These are phyloP conservation scores for Candida gorgasii DNA, from an alignment of 805 yeast species.

Conservation along the genomic window DNA sequence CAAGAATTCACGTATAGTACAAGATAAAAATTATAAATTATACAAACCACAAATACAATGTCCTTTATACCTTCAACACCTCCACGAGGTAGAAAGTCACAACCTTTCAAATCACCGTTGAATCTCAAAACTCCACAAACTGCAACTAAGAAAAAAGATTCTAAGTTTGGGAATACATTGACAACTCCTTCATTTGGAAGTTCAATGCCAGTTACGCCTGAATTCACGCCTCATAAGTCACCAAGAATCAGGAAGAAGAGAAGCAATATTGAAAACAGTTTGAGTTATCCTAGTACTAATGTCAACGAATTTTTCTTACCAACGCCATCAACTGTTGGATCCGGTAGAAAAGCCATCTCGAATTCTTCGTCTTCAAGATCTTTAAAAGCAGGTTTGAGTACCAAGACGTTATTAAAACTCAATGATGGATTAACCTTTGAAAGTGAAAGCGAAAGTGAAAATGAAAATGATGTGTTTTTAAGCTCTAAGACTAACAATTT, in stretches of 20 bases:
- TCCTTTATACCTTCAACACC: constrained; percentile 13
- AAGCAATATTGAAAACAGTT: constrained; percentile 10
- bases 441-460: constrained; percentile 24
- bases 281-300: constrained; percentile 4
- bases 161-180: too few species aligned
- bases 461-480: constrained; percentile 13
- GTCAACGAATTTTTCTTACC: constrained; percentile 28
- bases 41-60: not conserved
- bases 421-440: constrained; percentile 29
- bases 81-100: constrained; percentile 6
- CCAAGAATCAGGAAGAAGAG: constrained; percentile 14
- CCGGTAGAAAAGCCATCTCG: constrained; percentile 28
- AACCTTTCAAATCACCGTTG: constrained; percentile 6
- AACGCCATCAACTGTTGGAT: constrained; percentile 38
- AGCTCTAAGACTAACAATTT: constrained; percentile 5
- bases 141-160: constrained; percentile 4
- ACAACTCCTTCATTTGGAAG: constrained; percentile 10
- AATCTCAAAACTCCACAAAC: constrained; percentile 13
- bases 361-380: constrained; percentile 10
- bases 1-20: too few species aligned
- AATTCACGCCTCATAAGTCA: constrained; percentile 17
- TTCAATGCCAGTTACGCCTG: constrained; percentile 17
- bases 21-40: too few species aligned
- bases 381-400: constrained; percentile 16
- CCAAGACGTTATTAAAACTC: constrained; percentile 20